Percentiles rank a stretch among this genome's conserved stretches.
Conservation (phyloP, 2,329 filamentous ascomycete species). For the Ceratocystis cubensis region DNA sequence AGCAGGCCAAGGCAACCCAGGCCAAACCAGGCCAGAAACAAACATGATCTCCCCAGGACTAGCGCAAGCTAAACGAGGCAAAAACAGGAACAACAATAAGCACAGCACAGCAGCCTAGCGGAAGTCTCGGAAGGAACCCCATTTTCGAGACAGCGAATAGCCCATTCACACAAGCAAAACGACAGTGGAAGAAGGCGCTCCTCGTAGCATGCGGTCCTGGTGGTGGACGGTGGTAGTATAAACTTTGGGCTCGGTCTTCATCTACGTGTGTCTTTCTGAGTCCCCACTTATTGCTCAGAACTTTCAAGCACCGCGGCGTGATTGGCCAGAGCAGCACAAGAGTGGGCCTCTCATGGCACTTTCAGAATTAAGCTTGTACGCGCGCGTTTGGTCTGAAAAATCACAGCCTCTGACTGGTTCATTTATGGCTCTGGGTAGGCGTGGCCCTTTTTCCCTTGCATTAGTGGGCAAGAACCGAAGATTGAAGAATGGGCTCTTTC, state of each 20-base stretch:
- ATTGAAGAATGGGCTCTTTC: neutral
- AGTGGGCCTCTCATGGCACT: neutral
- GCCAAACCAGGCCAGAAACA: no score
- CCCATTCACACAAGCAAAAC: neutral
- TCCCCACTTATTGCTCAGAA: neutral
- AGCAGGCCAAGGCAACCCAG: no score
- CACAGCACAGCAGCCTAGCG: neutral
- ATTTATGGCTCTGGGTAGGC: neutral
- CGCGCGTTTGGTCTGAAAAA: constrained; percentile 1
- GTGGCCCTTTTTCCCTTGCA: neutral
- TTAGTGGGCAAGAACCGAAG: neutral
- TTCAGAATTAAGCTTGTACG: neutral
- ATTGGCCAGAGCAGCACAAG: neutral
- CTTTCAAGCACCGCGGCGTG: neutral
- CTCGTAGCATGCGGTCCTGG: neutral
- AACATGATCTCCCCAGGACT: no score
- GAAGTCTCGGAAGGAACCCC: neutral
- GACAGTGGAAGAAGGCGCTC: neutral
- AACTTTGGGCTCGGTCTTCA: neutral
- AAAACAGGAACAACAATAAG: neutral
- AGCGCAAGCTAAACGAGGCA: neutral
- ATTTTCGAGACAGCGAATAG: neutral
- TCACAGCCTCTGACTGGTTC: neutral
- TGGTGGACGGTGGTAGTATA: neutral
- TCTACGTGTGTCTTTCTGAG: neutral